Evolutionary conservation across 495 filamentous ascomycete species (phyloP), one percentile per base, ranked within the genome.

Genomic region (Penicillium samsonianum): DNA sequence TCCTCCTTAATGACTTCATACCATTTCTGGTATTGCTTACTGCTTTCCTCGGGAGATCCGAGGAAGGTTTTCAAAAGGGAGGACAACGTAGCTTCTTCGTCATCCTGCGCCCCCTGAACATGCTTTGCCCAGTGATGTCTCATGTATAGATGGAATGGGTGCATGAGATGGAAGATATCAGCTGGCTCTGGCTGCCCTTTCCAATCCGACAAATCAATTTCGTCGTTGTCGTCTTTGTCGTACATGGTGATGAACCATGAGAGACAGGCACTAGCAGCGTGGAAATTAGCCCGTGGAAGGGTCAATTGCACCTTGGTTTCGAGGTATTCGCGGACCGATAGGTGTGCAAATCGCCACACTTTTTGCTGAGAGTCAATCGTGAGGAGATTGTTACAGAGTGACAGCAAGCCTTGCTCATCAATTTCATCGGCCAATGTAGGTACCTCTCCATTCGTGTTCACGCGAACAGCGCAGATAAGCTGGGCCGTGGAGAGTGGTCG

Each of bases 311-410:
- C 40, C 16, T 61, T 49, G 25, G 25, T 23, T 30, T 70, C 62
- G 26, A 72, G 30, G 23, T 67, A 73, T 52, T 73, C 68, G 23
- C 41, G 22, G 33, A 73, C 70, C 0, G 68, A 73, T 1, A 70
- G 45, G 60, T 73, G 71, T 1, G 67, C 56, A 38, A 75, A 71
- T 16, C 69, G 63, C 64, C 67, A 72, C 4, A 64, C 60, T 19
- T 67, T 53, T 20, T 55, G 22, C 30, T 71, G 46, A 8, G 57
- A 46, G 42, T 73, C 72, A 31, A 68, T 44, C 3, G 61, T 47
- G 17, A 75, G 57, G 11, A 75, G 49, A 46, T 70, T 67, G 41
- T 63, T 64, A 33, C 68, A 72, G 25, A 72, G 59, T 9, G 64
- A 52, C 10, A 71, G 61, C 8, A 70, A 52, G 3, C 64, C 50